These are phyloP conservation scores for Fusarium goolgardi DNA, from an alignment of 2,329 filamentous ascomycete genomes.

Conservation along the genomic window DNA sequence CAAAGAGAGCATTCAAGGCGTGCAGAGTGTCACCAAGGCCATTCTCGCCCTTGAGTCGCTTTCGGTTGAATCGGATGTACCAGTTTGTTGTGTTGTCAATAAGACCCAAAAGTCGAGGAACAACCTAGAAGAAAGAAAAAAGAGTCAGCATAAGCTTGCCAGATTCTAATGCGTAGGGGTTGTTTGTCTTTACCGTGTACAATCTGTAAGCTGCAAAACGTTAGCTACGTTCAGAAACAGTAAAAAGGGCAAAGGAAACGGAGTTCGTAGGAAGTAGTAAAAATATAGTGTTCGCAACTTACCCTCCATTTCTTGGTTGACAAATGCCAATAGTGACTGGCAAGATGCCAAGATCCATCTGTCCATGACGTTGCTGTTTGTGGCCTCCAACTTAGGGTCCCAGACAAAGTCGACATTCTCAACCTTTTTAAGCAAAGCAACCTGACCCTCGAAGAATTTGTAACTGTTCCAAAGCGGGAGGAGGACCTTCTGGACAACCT, in stretches of 20 bases:
- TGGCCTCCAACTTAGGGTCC: constrained; percentile 78
- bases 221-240: not conserved
- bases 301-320: constrained; percentile 91
- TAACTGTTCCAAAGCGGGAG: constrained; percentile 96
- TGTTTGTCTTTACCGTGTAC: constrained; percentile 2
- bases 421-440: constrained; percentile 86
- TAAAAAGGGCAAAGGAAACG: not conserved
- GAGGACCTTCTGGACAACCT: constrained; percentile 91
- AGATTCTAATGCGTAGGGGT: not conserved
- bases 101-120: constrained; percentile 82
- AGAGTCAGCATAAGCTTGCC: not conserved
- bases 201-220: constrained; percentile 63
- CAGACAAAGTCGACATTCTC: constrained; percentile 81
- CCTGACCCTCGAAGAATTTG: constrained; percentile 94
- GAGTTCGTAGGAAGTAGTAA: not conserved
- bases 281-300: constrained; percentile 50
- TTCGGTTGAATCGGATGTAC: constrained; percentile 96
- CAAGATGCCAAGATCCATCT: constrained; percentile 94
- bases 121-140: constrained; percentile 49
- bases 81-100: constrained; percentile 98
- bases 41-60: constrained; percentile 89
- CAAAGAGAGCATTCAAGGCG: constrained; percentile 92
- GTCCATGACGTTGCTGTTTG: constrained; percentile 93
- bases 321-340: constrained; percentile 89
- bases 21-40: constrained; percentile 87